Percentiles rank a stretch among this genome's conserved stretches.
These are phyloP conservation scores for Penicillium cosmopolitanum DNA, from an alignment of 495 filamentous ascomycete genomes.

Conservation along the genomic window DNA sequence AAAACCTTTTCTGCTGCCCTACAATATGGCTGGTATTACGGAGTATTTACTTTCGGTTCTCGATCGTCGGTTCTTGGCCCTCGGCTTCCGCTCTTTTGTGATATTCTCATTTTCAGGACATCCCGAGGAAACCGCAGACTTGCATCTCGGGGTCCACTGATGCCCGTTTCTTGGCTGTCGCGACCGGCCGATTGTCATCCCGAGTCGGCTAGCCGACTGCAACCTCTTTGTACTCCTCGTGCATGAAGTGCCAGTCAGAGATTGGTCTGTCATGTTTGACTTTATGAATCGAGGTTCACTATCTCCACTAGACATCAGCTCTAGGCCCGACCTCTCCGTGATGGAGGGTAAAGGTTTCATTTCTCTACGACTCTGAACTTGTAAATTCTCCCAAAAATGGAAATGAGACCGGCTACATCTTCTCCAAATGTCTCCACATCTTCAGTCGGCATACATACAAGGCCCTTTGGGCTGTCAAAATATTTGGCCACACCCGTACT, in stretches of 20 bases:
- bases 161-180: slow-evolving; percentile 6
- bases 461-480: slow-evolving; percentile 1
- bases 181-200: slow-evolving; percentile 15
- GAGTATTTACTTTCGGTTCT: neutral
- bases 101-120: slow-evolving; percentile 6
- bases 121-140: neutral
- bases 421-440: slow-evolving; percentile 10
- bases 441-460: neutral
- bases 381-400: slow-evolving; percentile 4
- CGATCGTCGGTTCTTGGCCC: neutral
- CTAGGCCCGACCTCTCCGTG: neutral
- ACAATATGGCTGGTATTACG: neutral
- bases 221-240: slow-evolving; percentile 9
- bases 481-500: neutral
- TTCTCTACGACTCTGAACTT: neutral
- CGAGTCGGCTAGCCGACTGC: slow-evolving; percentile 29
- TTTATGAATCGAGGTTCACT: neutral
- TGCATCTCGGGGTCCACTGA: slow-evolving; percentile 3
- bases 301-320: slow-evolving; percentile 1
- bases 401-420: slow-evolving; percentile 2
- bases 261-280: slow-evolving; percentile 8
- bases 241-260: slow-evolving; percentile 1
- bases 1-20: neutral
- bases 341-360: neutral
- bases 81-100: slow-evolving; percentile 2